Percentiles rank a stretch among this genome's conserved stretches.
Conservation (phyloP, 208 protist genomes). For the Porcisia deanei region DNA sequence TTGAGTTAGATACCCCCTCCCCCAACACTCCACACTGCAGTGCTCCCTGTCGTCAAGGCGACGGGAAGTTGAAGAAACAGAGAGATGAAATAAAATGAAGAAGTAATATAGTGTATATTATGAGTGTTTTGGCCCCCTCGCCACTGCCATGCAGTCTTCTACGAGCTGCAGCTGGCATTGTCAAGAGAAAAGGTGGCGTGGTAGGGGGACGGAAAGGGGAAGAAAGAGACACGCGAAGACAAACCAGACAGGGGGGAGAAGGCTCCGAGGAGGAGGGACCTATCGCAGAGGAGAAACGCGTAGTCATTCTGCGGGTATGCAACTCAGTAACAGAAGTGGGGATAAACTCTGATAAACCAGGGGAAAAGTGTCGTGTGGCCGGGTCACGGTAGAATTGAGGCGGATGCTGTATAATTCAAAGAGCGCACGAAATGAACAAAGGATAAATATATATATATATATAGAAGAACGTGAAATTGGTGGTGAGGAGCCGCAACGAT, state of each 20-base stretch:
- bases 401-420: background rate
- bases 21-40: no score
- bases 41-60: no score
- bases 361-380: background rate
- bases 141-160: background rate
- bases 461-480: background rate
- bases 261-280: background rate
- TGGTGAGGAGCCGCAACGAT: background rate
- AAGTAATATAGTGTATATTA: background rate
- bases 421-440: background rate
- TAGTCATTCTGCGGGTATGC: background rate
- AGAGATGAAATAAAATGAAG: slow-evolving; percentile 6
- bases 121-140: background rate
- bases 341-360: background rate
- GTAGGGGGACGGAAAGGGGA: background rate
- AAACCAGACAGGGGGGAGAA: background rate
- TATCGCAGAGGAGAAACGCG: background rate
- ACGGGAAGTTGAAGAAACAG: no score
- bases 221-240: background rate
- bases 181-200: background rate
- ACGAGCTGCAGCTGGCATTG: background rate
- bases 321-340: slow-evolving; percentile 19
- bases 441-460: slow-evolving; percentile 7
- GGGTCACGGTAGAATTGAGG: background rate
- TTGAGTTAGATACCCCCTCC: no score